Evolutionary conservation across 2,329 filamentous ascomycete species (phyloP), one percentile per base, ranked within the genome.

Genomic region (Aspergillus sp.): DNA sequence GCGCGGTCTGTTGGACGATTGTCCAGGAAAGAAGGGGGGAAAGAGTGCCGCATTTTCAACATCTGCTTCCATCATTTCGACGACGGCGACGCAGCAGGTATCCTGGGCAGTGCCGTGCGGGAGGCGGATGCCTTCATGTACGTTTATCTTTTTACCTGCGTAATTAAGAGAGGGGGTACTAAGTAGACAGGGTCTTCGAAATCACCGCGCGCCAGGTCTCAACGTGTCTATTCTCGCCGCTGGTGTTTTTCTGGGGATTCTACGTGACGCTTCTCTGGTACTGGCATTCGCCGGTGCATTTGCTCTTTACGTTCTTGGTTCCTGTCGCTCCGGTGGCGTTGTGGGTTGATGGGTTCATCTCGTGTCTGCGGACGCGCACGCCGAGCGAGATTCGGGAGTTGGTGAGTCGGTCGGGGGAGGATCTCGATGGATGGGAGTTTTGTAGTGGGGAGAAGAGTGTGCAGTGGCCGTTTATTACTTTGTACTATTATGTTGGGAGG

Each of bases 1-100:
- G 89, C 90, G 11, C 79, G 83, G 0, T 11, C 15, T 11, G 40
- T 35, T 12, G 47, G 27, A 35, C 51, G 59, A 21, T n/a, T 62
- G 2, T 77, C 76, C 49, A 31, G 3, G 3, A 82, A 80, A 67
- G 81, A 78, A 2, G 77, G 76, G 6, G 82, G 80, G 67, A 82
- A 77, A 45, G 77, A 90, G 21, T 88, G 91, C 68, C 80, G 89
- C 4, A 75, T 91, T 50, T 92, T 90, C 72, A 90, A 88, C 69
- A 78, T 91, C 2, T 84, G 88, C 1, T 93, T 93, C 67, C 90
- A 92, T 72, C 89, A 92, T 74, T 92, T 92, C 64, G 82, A 86
- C 60, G 86, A 91, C 66, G 74, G 75, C 4, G 73, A 86, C 17
- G 89, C 87, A 0, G 75, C 70, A 24, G 78, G 79, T 8, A 87